Evolutionary conservation across 495 filamentous ascomycete species (phyloP), one percentile per base, ranked within the genome.

Genomic region (Hypoxylon crocopeplum): DNA sequence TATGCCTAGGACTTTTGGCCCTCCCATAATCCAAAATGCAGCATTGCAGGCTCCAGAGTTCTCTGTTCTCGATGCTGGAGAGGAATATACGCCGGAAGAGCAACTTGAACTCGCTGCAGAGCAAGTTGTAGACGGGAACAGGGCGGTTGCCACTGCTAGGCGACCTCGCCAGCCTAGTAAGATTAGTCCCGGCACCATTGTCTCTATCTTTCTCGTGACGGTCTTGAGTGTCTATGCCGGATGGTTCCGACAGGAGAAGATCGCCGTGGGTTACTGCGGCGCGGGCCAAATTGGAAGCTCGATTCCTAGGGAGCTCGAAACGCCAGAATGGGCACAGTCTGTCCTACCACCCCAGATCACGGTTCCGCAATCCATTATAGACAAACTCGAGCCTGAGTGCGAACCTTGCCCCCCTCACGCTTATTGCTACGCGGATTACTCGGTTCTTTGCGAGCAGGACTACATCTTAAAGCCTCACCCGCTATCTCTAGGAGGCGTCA

Each of bases 71-170:
- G 84, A 87, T 45, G 74, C 82, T 1, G 90, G 89, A 3, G 95
- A 98, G 70, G 95, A 98, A 66, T 98, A 98, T 67, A 96, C 92
- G 1, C 89, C 93, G 0, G 91, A 97, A 37, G 90, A 89, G 68
- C 92, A 90, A 71, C 76, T 90, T 30, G 93, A 92, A 39, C 78
- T 94, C 44, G 82, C 79, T 32, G 79, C 77, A 32, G 88, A 88
- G 57, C 82, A 80, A 42, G 71, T 67, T 10, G 72, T 76, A 24
- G 70, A 73, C 21, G 80, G 76, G 15, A 49, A 77, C 13, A 53
- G 32, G 17, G 51, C 72, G 46, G 40, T 61, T 46, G 42, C 59
- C 48, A 55, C 58, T 54, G 10, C 67, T 61, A 42, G 60, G 41
- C 66, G 66, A 22, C 22, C 38, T 15, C 61, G 8, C 7, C 39